phyloP scores from a whole-genome alignment of 2,329 filamentous ascomycete species.

The Balansia obtecta region DNA sequence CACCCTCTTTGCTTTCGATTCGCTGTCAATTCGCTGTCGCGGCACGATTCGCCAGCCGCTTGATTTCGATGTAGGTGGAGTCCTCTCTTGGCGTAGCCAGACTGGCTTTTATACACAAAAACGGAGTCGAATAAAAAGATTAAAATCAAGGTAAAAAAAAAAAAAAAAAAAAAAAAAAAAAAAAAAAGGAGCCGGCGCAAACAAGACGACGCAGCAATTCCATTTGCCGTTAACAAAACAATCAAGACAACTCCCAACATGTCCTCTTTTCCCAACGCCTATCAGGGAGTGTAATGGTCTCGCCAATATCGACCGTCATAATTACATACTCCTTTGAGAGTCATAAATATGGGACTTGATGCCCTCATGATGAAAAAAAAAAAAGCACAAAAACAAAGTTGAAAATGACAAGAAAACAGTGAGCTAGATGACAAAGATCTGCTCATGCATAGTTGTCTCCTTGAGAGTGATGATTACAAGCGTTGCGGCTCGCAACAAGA shows the following conservation, averaged over 20 bases:
- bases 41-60: no score
- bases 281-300: conserved; percentile 26
- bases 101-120: neutral
- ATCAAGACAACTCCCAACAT: conserved; percentile 16
- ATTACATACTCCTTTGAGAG: conserved; percentile 22
- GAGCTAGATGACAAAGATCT: neutral
- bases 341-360: conserved; percentile 1
- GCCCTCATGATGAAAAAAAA: no score
- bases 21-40: neutral
- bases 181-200: conserved; percentile 6
- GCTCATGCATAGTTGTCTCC: neutral
- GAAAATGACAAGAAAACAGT: neutral
- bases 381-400: neutral
- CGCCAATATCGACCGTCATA: conserved; percentile 19
- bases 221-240: neutral
- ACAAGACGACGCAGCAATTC: conserved; percentile 1
- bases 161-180: conserved; percentile 3
- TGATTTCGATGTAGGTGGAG: neutral
- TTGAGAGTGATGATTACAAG: neutral
- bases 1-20: neutral
- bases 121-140: neutral
- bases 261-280: conserved; percentile 20
- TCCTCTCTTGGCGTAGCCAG: neutral
- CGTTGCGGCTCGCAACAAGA: neutral
- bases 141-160: conserved; percentile 2